phyloP scores from a whole-genome alignment of 495 filamentous ascomycete genomes.

The Xylaria acuta region DNA sequence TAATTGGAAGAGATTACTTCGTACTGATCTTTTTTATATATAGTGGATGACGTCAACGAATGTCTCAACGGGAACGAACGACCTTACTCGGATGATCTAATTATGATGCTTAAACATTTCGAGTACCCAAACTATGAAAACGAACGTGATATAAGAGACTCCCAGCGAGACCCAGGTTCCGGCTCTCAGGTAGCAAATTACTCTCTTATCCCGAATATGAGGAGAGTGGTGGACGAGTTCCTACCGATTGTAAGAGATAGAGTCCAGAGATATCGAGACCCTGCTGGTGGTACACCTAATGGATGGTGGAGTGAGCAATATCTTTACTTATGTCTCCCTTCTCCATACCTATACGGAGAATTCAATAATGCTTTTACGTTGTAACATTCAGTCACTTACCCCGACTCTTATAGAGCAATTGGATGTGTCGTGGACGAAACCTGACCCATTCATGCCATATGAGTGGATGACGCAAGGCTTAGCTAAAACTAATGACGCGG shows the following conservation, averaged over 20 bases:
- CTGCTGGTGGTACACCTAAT: not conserved
- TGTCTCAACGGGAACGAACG: not conserved
- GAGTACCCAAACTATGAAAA: not conserved
- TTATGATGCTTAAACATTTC: not conserved
- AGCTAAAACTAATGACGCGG: not conserved
- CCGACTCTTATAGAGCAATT: not conserved
- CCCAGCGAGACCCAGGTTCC: not conserved
- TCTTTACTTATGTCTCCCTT: not conserved
- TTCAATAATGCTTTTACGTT: not conserved
- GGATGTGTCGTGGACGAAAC: conserved; percentile 16
- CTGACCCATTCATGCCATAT: conserved; percentile 14
- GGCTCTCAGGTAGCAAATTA: not conserved
- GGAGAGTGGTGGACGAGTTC: not conserved
- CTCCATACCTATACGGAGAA: not conserved
- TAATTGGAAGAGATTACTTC: not conserved
- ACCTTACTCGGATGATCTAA: conserved; percentile 6
- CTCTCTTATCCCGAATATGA: not conserved
- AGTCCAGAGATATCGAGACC: not conserved
- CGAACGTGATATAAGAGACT: not conserved
- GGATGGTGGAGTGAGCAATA: conserved; percentile 13
- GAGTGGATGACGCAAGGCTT: conserved; percentile 1
- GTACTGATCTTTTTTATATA: not conserved
- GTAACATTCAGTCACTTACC: not conserved
- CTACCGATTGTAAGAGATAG: not conserved
- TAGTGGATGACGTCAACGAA: not conserved